Evolutionary conservation across 805 yeast genomes (phyloP), one percentile per base, ranked within the genome.

Genomic region (Yarrowia osloensis): DNA sequence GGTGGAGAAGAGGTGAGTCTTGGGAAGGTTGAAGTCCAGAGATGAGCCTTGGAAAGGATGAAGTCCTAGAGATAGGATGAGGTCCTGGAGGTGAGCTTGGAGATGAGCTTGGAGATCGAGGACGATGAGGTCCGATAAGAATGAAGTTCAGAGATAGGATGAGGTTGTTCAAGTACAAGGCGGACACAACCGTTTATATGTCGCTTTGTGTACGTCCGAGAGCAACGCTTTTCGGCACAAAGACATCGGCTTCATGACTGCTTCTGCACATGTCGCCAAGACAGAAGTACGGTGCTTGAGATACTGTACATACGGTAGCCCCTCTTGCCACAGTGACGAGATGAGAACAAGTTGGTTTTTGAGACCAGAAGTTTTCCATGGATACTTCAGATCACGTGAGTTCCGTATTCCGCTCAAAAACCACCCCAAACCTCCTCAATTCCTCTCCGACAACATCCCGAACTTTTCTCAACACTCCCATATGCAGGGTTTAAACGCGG

Each of bases 401-500:
- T n/a, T n/a, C n/a, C n/a, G n/a, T n/a, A n/a, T n/a, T 28, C 7
- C 29, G 29, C 29, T 28, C 7, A 5, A 7, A 28, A 28, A 4
- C 42, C 21, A 13, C 19, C 39, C 5, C n/a, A 13, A 35, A 37
- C 2, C 11, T 6, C 21, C 17, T 17, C 15, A 4, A 3, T 15
- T 21, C 21, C 21, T 11, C 3, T n/a, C 31, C 33, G 21, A 46
- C 17, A 26, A 6, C 29, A 15, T 9, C 9, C 54, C 54, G 37
- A 47, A 17, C 39, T 26, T 15, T 29, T 13, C 8, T 21, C 47
- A 22, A 9, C 42, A 40, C n/a, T n/a, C 8, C 15, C 6, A 13
- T 42, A 47, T 47, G 52, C 52, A 47, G 52, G 55, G 55, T 19
- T 49, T 13, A 31, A 8, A 19, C 39, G 57, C 57, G 57, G 57